Evolutionary conservation across 345 rosid genomes (phyloP).

Genomic region (Psidium friedrichsthalianum): DNA sequence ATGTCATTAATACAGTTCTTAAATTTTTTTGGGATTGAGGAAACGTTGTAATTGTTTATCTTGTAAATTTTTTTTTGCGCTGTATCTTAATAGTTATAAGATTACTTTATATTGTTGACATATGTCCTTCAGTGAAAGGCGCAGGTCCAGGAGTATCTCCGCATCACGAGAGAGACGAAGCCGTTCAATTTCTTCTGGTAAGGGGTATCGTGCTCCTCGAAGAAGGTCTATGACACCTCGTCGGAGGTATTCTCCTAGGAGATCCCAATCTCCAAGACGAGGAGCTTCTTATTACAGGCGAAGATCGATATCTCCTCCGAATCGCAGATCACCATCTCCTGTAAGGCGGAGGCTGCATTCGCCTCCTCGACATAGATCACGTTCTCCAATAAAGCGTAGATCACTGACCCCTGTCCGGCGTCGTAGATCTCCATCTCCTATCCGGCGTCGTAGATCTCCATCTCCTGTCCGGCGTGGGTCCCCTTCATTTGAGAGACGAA

Average conservation of each 20-base stretch:
- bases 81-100: background rate
- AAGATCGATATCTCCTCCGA: slow-evolving; percentile 22
- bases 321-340: slow-evolving; percentile 32
- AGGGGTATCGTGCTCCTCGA: slow-evolving; percentile 21
- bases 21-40: background rate
- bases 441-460: slow-evolving; percentile 32
- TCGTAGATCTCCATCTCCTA: slow-evolving; percentile 6
- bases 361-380: slow-evolving; percentile 34
- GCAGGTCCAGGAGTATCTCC: slow-evolving; percentile 62
- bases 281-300: slow-evolving; percentile 5
- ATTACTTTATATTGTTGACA: background rate
- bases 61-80: background rate
- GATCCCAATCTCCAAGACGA: slow-evolving; percentile 36
- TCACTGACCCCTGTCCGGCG: slow-evolving; percentile 3
- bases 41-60: background rate
- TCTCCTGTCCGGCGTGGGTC: slow-evolving; percentile 20
- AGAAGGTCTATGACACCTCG: slow-evolving; percentile 30
- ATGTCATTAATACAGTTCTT: background rate
- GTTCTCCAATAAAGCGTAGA: slow-evolving; percentile 7
- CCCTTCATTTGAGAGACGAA: slow-evolving; percentile 18
- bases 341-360: slow-evolving; percentile 19
- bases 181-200: slow-evolving; percentile 26
- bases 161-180: slow-evolving; percentile 36
- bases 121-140: slow-evolving; percentile 16
- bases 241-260: slow-evolving; percentile 30